Evolutionary conservation across 1,139 yeast species (phyloP).

Genomic region (Yamadazyma atlantica): DNA sequence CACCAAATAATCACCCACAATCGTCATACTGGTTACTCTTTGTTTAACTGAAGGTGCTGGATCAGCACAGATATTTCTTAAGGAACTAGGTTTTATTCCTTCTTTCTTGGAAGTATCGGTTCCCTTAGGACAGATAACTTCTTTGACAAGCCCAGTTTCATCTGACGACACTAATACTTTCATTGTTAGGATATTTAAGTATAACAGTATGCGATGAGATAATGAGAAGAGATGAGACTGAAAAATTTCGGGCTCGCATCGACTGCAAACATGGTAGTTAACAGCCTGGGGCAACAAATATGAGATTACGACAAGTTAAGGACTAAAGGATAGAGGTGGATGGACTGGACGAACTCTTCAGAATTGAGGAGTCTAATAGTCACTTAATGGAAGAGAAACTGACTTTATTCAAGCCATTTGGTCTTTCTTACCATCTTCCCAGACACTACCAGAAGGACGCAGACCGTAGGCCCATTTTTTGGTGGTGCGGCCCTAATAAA

Average conservation of each 20-base stretch:
- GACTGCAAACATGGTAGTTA: constrained; percentile 3
- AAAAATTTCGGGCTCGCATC: constrained; percentile 2
- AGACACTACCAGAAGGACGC: too few relatives aligned
- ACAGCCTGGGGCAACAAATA: too few relatives aligned
- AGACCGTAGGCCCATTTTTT: too few relatives aligned
- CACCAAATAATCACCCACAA: constrained; percentile 34
- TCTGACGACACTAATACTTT: constrained; percentile 54
- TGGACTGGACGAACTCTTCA: too few relatives aligned
- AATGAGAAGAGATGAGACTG: constrained; percentile 1
- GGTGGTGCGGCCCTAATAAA: too few relatives aligned
- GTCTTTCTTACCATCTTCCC: too few relatives aligned
- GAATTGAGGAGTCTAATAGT: too few relatives aligned
- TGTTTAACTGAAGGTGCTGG: constrained; percentile 28
- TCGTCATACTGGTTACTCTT: constrained; percentile 25
- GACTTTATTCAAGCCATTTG: too few relatives aligned
- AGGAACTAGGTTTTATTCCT: constrained; percentile 52
- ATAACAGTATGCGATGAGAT: constrained; percentile 11
- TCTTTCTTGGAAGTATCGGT: constrained; percentile 69
- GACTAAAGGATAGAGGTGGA: too few relatives aligned
- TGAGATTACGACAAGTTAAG: too few relatives aligned
- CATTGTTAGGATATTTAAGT: constrained; percentile 27
- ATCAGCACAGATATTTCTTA: constrained; percentile 39
- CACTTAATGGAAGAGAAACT: too few relatives aligned
- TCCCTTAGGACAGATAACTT: constrained; percentile 55
- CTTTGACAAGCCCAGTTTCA: constrained; percentile 58